Evolutionary conservation across 2,329 filamentous ascomycete genomes (phyloP).

Genomic region (Phoma sp.): DNA sequence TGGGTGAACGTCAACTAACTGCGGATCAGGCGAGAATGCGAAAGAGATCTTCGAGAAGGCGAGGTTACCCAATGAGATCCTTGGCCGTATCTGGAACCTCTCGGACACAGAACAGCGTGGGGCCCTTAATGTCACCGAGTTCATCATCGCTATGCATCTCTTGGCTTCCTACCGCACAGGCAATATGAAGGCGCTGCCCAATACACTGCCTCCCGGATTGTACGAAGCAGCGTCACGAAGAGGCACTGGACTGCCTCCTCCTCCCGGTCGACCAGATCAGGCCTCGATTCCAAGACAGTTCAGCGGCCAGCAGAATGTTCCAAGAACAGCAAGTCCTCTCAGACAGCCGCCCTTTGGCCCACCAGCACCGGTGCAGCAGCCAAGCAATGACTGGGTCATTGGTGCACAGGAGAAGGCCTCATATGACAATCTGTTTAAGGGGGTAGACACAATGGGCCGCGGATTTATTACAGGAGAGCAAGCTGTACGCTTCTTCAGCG

Average conservation of each 20-base stretch:
- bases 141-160: slow-evolving; percentile 98
- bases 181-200: slow-evolving; percentile 78
- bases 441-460: slow-evolving; percentile 78
- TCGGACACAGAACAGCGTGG: slow-evolving; percentile 93
- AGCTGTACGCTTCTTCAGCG: slow-evolving; percentile 90
- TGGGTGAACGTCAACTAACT: slow-evolving; percentile 7
- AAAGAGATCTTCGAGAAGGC: slow-evolving; percentile 96
- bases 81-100: slow-evolving; percentile 96
- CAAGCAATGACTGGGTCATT: slow-evolving; percentile 79
- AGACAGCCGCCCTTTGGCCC: slow-evolving; percentile 56
- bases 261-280: slow-evolving; percentile 55
- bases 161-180: slow-evolving; percentile 90
- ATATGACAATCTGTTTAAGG: slow-evolving; percentile 85
- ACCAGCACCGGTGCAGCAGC: slow-evolving; percentile 58
- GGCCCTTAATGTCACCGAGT: slow-evolving; percentile 84
- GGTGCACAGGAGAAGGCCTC: slow-evolving; percentile 81
- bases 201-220: slow-evolving; percentile 78
- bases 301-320: slow-evolving; percentile 63
- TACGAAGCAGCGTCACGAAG: slow-evolving; percentile 86
- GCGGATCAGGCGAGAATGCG: slow-evolving; percentile 72
- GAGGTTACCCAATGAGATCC: slow-evolving; percentile 82
- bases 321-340: slow-evolving; percentile 65
- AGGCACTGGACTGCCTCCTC: slow-evolving; percentile 50
- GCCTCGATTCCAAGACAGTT: slow-evolving; percentile 81
- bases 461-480: slow-evolving; percentile 93